Evolutionary conservation across 768 basidiomycete species (phyloP).

Genomic region (Russula brevipes): DNA sequence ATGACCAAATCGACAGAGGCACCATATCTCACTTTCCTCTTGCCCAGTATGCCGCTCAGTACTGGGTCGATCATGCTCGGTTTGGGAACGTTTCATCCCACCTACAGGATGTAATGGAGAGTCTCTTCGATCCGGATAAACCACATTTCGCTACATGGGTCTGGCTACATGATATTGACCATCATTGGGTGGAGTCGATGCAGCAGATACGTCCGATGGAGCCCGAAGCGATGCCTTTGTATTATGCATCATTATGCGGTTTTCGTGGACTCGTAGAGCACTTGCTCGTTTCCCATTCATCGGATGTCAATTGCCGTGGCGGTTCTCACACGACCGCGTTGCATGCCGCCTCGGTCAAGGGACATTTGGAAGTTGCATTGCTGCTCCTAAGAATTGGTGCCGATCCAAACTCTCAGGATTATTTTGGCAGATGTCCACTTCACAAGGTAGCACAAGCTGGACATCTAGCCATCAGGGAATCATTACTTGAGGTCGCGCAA

Average conservation of each 20-base stretch:
- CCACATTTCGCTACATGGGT: conserved; percentile 8
- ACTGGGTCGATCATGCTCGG: conserved; percentile 7
- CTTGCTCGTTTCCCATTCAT: not conserved
- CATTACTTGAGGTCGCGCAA: not conserved
- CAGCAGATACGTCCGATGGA: not conserved
- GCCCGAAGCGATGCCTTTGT: not conserved
- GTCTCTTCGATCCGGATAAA: not conserved
- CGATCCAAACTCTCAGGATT: not conserved
- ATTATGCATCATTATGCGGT: conserved; percentile 7
- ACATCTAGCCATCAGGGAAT: too few species aligned
- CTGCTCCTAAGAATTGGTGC: not conserved
- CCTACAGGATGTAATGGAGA: not conserved
- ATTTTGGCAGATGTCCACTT: not conserved
- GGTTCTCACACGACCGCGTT: not conserved
- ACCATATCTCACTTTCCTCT: not conserved
- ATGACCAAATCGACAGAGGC: not conserved
- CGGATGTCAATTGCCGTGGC: not conserved
- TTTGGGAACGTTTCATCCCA: not conserved
- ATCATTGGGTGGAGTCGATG: not conserved
- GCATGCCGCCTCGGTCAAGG: not conserved
- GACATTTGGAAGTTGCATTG: not conserved
- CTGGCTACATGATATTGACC: conserved; percentile 3
- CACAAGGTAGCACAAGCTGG: too few species aligned
- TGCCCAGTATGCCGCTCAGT: not conserved
- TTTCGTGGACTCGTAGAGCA: not conserved